Base-by-base conservation (phyloP, 495 filamentous ascomycete genomes). In the Penicillium bovifimosum region DNA sequence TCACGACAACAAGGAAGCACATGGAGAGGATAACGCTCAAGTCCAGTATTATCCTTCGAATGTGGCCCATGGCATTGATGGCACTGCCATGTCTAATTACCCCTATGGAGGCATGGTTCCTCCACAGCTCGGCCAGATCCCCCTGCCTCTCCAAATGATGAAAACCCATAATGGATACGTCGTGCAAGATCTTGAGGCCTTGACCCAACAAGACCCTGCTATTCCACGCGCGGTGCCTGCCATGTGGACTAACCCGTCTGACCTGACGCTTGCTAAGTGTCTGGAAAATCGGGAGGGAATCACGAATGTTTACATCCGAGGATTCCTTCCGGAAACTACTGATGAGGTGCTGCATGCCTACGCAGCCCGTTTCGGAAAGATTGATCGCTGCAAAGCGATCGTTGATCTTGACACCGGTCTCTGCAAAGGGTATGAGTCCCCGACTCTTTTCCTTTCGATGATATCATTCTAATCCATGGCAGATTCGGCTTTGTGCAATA, bases 401-500 rank as follows among this genome's bases (percentile, higher is more conserved):
- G 92, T 99, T 58, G 95, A 99, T 69, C 81, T 88, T 26, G 84
- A 86, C 50, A 93, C 88, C 29, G 86, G 89, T 31, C 81, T 86
- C 50, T 99, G 93, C 78, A 99, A 99, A 76, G 93, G 93, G 92
- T 95, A 73, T 60, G 77, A 14, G 17, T 52, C 35, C 24, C 13
- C 9, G 13, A 39, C 26, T 16, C 0, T 5, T 24, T 16, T 20
- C 17, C 20, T 40, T 2, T 13, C 11, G 24, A 44, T 17, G n/a
- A n/a, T n/a, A n/a, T 41, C 26, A 35, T 31, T 35, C 48, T 64
- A 35, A 62, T 52, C 59, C 16, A 49, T 24, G n/a, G 9, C 48
- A 96, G 93, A 3, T 98, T 96, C 63, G 95, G 95, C 0, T 99
- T 99, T 67, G 90, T 95, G 60, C 91, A 92, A 66, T 99, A 91